phyloP scores from a whole-genome alignment of 345 rosid species.

The Populus nigra region DNA sequence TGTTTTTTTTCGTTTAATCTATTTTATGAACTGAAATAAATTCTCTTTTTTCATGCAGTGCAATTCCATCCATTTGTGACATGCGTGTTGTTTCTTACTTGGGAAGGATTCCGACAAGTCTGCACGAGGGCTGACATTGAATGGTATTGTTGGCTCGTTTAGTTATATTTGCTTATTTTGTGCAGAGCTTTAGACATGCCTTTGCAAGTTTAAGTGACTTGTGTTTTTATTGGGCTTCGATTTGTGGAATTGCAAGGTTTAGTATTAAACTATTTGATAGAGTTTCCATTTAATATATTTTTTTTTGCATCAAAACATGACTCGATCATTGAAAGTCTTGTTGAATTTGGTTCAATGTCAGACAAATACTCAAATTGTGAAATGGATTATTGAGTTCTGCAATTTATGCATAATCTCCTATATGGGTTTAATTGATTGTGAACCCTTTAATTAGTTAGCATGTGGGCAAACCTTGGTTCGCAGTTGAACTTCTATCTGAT shows the following conservation, averaged over 20 bases:
- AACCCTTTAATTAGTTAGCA: neutral
- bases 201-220: too few relatives aligned
- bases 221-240: too few relatives aligned
- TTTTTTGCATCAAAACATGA: too few relatives aligned
- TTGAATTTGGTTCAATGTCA: neutral
- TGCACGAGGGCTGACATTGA: slow-evolving; percentile 79
- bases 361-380: neutral
- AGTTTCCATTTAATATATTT: too few relatives aligned
- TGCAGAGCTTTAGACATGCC: too few relatives aligned
- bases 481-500: slow-evolving; percentile 1
- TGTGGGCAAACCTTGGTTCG: neutral
- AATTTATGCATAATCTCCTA: neutral
- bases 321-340: too few relatives aligned
- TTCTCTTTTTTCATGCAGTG: slow-evolving; percentile 47
- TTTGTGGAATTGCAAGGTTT: too few relatives aligned
- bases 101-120: slow-evolving; percentile 93
- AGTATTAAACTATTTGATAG: too few relatives aligned
- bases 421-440: neutral
- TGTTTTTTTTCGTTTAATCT: neutral
- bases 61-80: slow-evolving; percentile 93
- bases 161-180: neutral
- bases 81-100: slow-evolving; percentile 81
- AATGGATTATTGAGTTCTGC: neutral
- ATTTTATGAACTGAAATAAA: neutral
- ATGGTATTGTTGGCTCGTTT: slow-evolving; percentile 34